Evolutionary conservation across 2,329 filamentous ascomycete genomes (phyloP), one percentile per base, ranked within the genome.

Genomic region (Cordyceps cicadae): DNA sequence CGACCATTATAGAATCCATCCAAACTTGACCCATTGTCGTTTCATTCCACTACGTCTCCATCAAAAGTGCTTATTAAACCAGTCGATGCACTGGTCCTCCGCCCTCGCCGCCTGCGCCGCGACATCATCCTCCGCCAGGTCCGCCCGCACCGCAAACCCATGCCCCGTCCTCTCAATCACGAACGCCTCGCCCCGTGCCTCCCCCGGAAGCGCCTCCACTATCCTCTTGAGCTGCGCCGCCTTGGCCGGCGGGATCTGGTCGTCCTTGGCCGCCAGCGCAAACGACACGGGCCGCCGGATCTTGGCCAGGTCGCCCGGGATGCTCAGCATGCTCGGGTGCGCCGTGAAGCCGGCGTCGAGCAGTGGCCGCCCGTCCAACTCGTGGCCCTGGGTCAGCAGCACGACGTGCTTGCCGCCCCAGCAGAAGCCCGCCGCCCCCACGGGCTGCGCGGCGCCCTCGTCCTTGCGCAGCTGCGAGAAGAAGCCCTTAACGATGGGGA

Each of bases 391-490:
- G 12, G 76, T 73, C 3, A 86, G 75, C n/a, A 76, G 68, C 9
- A 83, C 67, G 2, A 76, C 71, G 64, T 85, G 78, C 63, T 81
- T 80, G 26, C 82, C 85, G 26, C 84, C 84, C 84, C 84, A 87
- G 74, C 83, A 87, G 72, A 84, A 87, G 0, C 84, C 85, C 0
- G 81, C 81, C 0, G 76, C 79, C 24, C 78, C 82, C 51, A 86
- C 70, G 17, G 71, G 69, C 7, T 73, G 66, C 54, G 45, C 53
- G 5, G 63, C 61, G 12, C 69, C 69, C 45, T 70, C 68, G 32
- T 71, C 69, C 45, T 70, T 65, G 45, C 70, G 76, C 3, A 79
- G 63, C 5, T 69, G 65, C 58, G 71, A 66, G 46, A 79, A 71
- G 66, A 74, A 78, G 43, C 63, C 65, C 45, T 66, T 67, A 21